Percentiles rank a stretch among this genome's conserved stretches.
phyloP scores from a whole-genome alignment of 352 stramenopile species.

The Globisporangium cystogenes region DNA sequence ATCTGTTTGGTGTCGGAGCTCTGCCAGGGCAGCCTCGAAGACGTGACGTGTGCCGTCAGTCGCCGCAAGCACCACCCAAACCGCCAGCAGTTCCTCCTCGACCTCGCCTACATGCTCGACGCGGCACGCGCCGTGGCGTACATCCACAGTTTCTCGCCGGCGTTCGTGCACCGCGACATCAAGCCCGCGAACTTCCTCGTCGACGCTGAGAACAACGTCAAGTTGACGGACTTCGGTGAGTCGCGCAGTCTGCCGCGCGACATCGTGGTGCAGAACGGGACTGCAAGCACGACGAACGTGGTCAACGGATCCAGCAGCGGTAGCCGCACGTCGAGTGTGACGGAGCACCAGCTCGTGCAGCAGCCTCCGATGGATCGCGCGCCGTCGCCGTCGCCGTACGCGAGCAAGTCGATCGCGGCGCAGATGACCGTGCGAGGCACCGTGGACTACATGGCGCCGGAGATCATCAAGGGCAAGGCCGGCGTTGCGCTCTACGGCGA shows the following conservation, averaged over 20 bases:
- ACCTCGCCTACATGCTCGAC: slow-evolving; percentile 43
- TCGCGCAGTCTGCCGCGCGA: slow-evolving; percentile 31
- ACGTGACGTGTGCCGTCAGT: slow-evolving; percentile 55
- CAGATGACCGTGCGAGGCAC: slow-evolving; percentile 65
- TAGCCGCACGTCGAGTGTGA: slow-evolving; percentile 2
- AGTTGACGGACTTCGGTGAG: slow-evolving; percentile 72
- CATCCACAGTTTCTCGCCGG: slow-evolving; percentile 66
- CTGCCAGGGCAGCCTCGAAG: slow-evolving; percentile 37
- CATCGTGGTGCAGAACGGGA: slow-evolving; percentile 1
- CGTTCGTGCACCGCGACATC: slow-evolving; percentile 71
- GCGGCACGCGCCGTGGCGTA: slow-evolving; percentile 54
- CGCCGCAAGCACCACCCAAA: not conserved
- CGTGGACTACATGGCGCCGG: slow-evolving; percentile 76
- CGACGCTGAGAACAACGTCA: slow-evolving; percentile 40
- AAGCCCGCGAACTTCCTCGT: slow-evolving; percentile 24
- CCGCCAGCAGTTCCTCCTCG: not conserved
- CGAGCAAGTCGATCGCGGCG: not conserved
- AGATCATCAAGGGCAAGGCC: slow-evolving; percentile 68
- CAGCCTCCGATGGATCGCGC: slow-evolving; percentile 1
- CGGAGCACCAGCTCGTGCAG: slow-evolving; percentile 1
- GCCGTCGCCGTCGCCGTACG: too few species aligned
- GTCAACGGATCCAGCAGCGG: not conserved
- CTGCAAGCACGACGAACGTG: not conserved
- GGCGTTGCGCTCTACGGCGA: slow-evolving; percentile 50
- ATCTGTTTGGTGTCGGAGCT: slow-evolving; percentile 63